A percentile compares a stretch with the other conserved stretches of the same genome.
Conservation (phyloP, 345 rosid species). For the Euclidium syriacum region DNA sequence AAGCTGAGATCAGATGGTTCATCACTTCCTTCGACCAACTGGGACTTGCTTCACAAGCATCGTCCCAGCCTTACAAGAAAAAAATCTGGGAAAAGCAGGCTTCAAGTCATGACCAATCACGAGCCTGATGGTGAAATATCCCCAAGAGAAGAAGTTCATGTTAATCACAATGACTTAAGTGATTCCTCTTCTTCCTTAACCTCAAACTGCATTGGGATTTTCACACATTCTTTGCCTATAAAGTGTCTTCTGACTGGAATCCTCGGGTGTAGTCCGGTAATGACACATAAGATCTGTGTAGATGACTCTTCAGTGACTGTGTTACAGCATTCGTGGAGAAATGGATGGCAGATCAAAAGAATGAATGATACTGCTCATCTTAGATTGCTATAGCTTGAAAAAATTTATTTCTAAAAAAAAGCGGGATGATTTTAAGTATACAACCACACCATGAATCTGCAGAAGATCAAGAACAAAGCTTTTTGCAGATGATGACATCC, state of each 20-base stretch:
- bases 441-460: slow-evolving; percentile 10
- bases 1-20: slow-evolving; percentile 57
- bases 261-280: slow-evolving; percentile 71
- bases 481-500: slow-evolving; percentile 11
- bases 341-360: slow-evolving; percentile 92
- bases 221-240: slow-evolving; percentile 77
- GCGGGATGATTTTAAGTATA: slow-evolving; percentile 1
- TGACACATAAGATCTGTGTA: slow-evolving; percentile 69
- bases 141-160: slow-evolving; percentile 48
- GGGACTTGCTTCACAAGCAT: slow-evolving; percentile 66
- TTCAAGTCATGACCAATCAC: slow-evolving; percentile 69
- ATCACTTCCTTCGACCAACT: slow-evolving; percentile 41
- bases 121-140: slow-evolving; percentile 65
- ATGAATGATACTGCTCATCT: slow-evolving; percentile 84
- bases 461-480: slow-evolving; percentile 6
- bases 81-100: slow-evolving; percentile 91
- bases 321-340: slow-evolving; percentile 73
- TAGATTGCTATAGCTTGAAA: slow-evolving; percentile 60
- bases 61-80: slow-evolving; percentile 56
- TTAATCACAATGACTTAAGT: slow-evolving; percentile 36
- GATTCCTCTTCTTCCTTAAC: slow-evolving; percentile 49
- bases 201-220: slow-evolving; percentile 58
- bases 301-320: slow-evolving; percentile 92
- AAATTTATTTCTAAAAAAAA: background rate
- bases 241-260: slow-evolving; percentile 83